Base-by-base conservation (phyloP, 2,329 filamentous ascomycete species). In the Dactylellina parvicollis region DNA sequence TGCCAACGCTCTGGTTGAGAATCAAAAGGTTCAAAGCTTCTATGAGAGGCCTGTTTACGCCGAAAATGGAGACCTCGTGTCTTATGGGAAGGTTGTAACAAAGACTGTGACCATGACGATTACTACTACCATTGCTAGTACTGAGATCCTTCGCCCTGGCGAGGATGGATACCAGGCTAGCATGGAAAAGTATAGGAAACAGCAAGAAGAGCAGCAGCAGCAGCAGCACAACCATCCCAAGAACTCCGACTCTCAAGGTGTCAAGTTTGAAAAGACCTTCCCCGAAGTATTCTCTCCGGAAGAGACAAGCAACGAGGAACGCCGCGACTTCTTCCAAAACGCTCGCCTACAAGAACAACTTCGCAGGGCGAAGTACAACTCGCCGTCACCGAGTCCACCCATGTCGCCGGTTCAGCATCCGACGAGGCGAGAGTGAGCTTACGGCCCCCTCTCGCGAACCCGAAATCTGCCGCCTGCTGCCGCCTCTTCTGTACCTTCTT, bases 91-190 rank as follows among this genome's bases (percentile, higher is more conserved):
- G 28, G 72, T 78, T 61, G 73, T 78, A 12, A 78, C 77, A 8
- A 78, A 77, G 34, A 78, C 77, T 2, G 76, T 77, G 0, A 78
- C 77, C 3, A 77, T 77, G 74, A 78, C 77, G 14, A 75, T 78
- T 14, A 77, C 77, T 32, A 78, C 77, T 1, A 78, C 77, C 22
- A 77, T 77, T 42, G 77, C 77, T 18, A 78, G 76, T 12, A 77
- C 77, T 22, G 77, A 78, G 47, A 75, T 78, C 49, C 61, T 78
- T 34, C 77, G 76, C 20, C 77, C 76, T 1, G 75, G 67, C 7
- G 77, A 78, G 47, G 42, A 47, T 14, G 77, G 77, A 36, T 77
- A 77, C 49, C 47, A 75, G 54, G 73, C 62, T 10, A 75, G 72
- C 36, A 22, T 76, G 30, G 76, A 77, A 54, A 76, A 67, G 26